A percentile compares a stretch with the other conserved stretches of the same genome.
These are phyloP conservation scores for Pseudophaeomoniella oleicola DNA, from an alignment of 2,329 filamentous ascomycete genomes.

Conservation along the genomic window DNA sequence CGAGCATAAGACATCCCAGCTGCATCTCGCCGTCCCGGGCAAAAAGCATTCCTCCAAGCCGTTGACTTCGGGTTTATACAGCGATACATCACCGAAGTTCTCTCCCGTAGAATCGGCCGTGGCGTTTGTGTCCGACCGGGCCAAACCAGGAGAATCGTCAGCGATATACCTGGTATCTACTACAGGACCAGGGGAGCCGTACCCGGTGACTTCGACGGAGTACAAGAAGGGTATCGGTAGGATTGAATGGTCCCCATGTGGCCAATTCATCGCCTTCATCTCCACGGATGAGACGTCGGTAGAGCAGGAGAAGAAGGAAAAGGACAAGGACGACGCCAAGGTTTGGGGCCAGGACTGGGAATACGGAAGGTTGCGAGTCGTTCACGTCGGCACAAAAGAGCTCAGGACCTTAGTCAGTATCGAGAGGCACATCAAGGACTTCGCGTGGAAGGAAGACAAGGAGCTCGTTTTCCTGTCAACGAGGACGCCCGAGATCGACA, in stretches of 20 bases:
- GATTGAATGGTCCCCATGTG: constrained; percentile 19
- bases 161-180: constrained; percentile 16
- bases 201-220: constrained; percentile 13
- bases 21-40: constrained; percentile 1
- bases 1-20: no score
- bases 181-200: constrained; percentile 10
- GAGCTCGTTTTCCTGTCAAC: constrained; percentile 12
- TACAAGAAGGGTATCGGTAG: constrained; percentile 13
- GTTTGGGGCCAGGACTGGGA: constrained; percentile 24
- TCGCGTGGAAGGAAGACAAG: constrained; percentile 16
- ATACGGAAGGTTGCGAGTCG: constrained; percentile 15
- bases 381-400: constrained; percentile 16
- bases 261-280: constrained; percentile 18
- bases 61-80: constrained; percentile 2
- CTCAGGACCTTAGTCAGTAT: constrained; percentile 8
- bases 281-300: constrained; percentile 18
- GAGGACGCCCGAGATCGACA: constrained; percentile 15
- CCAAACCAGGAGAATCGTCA: constrained; percentile 14
- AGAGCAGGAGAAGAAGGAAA: constrained; percentile 17
- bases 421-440: constrained; percentile 13
- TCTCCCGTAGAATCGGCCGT: constrained; percentile 14
- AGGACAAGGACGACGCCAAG: constrained; percentile 17
- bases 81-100: constrained; percentile 12
- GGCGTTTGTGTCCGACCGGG: constrained; percentile 20
- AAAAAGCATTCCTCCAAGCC: neutral